Evolutionary conservation across 345 rosid genomes (phyloP), one percentile per base, ranked within the genome.

Genomic region (Salix arbutifolia): DNA sequence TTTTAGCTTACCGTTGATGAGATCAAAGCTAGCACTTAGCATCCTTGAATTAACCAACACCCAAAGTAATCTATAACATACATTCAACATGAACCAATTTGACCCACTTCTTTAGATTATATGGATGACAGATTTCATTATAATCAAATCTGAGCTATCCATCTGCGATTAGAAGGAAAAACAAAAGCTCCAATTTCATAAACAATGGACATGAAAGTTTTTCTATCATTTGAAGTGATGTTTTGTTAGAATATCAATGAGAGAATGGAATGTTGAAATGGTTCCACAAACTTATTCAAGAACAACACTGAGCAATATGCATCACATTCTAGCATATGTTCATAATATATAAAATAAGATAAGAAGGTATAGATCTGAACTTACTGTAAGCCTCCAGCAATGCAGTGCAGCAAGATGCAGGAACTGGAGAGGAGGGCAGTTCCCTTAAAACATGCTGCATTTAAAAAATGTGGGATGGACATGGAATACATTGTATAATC

Each of bases 361-460:
- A 25, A 31, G 16, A 48, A 48, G 73, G 33, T 31, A 80, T 17
- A 80, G 23, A 76, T 74, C 18, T 67, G 62, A 78, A 84, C 97
- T 85, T 84, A 96, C 99, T 91, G 83, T 92, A 90, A 76, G 99
- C 98, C 87, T 93, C 99, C 82, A 96, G 84, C 84, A 96, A 85
- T 62, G 97, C 98, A 82, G 97, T 90, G 79, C 99, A 96, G 84
- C 98, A 93, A 74, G 99, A 91, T 77, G 93, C 98, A 52, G 99
- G 94, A 83, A 96, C 98, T 66, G 99, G 99, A 65, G 98, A 96
- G 66, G 99, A 96, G 31, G 99, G 99, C 69, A 96, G 84, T 90
- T 96, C 99, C 86, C 99, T 89, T 69, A 96, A 83, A 31, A 96
- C 96, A 87, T 93, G 96, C 99, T 96, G 92, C 77, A 81, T 52